Evolutionary conservation across 2,329 filamentous ascomycete genomes (phyloP), one percentile per base, ranked within the genome.

Genomic region (Peltaster fructicola): DNA sequence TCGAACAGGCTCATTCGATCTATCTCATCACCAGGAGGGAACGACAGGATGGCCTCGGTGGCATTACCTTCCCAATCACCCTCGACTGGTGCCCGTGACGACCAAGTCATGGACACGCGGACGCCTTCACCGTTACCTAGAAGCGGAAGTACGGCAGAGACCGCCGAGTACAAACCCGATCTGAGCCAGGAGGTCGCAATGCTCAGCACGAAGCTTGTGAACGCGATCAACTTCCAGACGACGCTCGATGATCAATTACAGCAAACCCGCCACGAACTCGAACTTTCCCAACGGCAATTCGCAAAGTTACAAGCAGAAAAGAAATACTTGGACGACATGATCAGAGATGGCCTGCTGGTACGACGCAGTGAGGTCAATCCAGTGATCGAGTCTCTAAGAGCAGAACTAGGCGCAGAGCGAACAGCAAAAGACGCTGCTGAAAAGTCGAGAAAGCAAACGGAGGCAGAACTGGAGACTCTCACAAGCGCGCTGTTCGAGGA

Each of bases 401-500:
- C 38, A 14, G 56, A 62, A 19, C 34, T 61, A 23, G 43, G 45
- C 13, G 46, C 52, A 20, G 57, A 61, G 32, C 42, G 45, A 18
- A 46, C 48, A 19, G 46, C 49, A 21, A 41, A 55, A 23, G 45
- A 47, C 6, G 47, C 44, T 5, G 56, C 56, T 8, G 59, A 63
- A 31, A 52, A 52, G 47, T 78, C 80, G 28, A 92, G 88, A 59
- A 79, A 76, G 50, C 73, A 73, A 34, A 92, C 93, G 15, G 88
- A 98, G 49, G 73, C 77, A 38, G 88, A 98, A 51, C 57, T 98
- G 22, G 88, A 95, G 53, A 79, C 71, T 25, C 53, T 98, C 35
- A 95, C 88, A 0, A 73, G 81, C 2, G 82, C 81, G 14, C 63
- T 98, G n/a, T 98, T 98, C 35, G 82, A 95, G 47, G 85, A 98